Evolutionary conservation across 768 basidiomycete genomes (phyloP), one percentile per base, ranked within the genome.

Genomic region (Amanita rubescens): DNA sequence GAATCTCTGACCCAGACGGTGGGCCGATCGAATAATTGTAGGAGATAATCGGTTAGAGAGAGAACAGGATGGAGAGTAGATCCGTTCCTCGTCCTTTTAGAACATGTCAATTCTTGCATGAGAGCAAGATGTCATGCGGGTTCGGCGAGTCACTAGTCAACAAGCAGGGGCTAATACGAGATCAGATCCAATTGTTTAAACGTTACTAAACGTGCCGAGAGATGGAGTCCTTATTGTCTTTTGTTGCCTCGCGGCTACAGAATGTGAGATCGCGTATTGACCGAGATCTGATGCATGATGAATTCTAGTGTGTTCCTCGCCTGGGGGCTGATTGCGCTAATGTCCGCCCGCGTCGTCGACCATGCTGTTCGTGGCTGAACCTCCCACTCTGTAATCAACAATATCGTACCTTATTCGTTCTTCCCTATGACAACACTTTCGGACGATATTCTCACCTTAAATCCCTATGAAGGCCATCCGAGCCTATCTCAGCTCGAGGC

Each of bases 401-500:
- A 37, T 12, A 11, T 35, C 35, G 24, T 20, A 53, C 38, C 24
- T 24, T 50, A 12, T 24, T n/a, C n/a, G n/a, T n/a, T n/a, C n/a
- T n/a, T n/a, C n/a, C n/a, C 49, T 9, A 54, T 58, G 51, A 22
- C 55, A 37, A 55, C 33, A 41, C 57, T 25, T 5, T 39, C 59
- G 19, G 59, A 63, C 61, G 74, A 77, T 49, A 72, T 84, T 46
- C 78, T 82, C 62, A 65, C 72, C 5, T 60, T 67, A 39, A 92
- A 91, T 60, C 90, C 90, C 7, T 92, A 92, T 61, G 79, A 82
- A 50, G 76, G 75, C 1, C 82, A 94, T 62, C 78, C 84, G 0
- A 76, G 75, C 57, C 71, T 94, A 20, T 78, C 85, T 1, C 62
- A 75, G 2, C 68, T 84, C 4, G 89, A 96, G 66, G 80, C 87